Base-by-base conservation (phyloP, 2,329 filamentous ascomycete species). In the Metarhizium anisopliae region DNA sequence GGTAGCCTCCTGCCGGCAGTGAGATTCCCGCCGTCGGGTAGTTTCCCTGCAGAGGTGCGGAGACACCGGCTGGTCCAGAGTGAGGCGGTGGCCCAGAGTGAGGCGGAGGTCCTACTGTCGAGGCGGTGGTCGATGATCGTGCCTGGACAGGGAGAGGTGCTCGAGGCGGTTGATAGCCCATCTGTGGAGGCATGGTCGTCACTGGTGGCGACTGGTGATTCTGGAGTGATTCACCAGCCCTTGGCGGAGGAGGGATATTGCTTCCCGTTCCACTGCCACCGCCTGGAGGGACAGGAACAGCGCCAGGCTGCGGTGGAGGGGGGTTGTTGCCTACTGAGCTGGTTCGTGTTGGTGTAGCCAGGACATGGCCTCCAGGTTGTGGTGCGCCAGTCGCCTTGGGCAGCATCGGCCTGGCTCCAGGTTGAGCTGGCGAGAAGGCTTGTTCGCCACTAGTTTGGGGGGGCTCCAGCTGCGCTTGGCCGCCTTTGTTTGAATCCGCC, bases 231-330 rank as follows among this genome's bases (percentile, higher is more conserved):
- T 82, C 75, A 42, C 77, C 77, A 38, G 69, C 72, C 63, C 74
- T 80, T 53, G 80, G 79, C 50, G 80, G 79, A 55, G 79, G 77
- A 56, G 78, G 78, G 36, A 80, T 59, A 47, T 59, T 53, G 45
- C 60, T 61, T 47, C 57, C 61, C n/a, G 53, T 45, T 49, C 49
- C 47, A 7, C 20, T n/a, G 16, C 50, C 30, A 13, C 30, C 18
- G 8, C 45, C 64, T 29, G 72, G 62, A 51, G 77, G 69, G 49
- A 70, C 64, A 43, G 82, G 82, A 47, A 75, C 71, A 43, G 81
- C 78, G 54, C 81, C 81, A 42, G 82, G 81, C 61, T 84, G 81
- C 35, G 82, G 81, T 59, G 76, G 70, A 55, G 81, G 76, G 51
- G 81, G 81, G 16, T 69, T 70, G 49, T 67, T 61, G 51, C 61